Conservation (phyloP, 768 basidiomycete species). For the Rhodotorula paludigena region DNA sequence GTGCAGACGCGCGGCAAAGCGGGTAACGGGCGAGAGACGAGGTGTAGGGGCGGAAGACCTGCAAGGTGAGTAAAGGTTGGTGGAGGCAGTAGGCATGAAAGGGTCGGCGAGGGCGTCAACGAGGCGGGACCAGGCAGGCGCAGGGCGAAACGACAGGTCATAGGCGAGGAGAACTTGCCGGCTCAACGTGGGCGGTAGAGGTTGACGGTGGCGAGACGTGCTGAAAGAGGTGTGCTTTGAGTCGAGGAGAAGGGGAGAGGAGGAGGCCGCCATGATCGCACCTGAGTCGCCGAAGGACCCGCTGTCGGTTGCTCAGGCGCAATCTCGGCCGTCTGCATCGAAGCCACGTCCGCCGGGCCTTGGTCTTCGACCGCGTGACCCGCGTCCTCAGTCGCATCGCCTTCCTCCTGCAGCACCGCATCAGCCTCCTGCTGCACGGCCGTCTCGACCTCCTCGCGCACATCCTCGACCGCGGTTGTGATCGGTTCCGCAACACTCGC, state of each 20-base stretch:
- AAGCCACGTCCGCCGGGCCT: neutral
- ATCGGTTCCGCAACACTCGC: too few species aligned
- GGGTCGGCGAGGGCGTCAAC: neutral
- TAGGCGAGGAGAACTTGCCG: slow-evolving; percentile 19
- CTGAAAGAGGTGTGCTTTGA: neutral
- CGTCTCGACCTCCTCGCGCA: neutral
- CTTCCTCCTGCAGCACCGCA: neutral
- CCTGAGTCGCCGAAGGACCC: too few species aligned
- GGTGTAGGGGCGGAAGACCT: slow-evolving; percentile 28
- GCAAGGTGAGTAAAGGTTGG: neutral
- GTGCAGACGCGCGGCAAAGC: slow-evolving; percentile 3
- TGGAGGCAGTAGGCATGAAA: neutral
- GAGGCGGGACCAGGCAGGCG: neutral
- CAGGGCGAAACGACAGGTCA: neutral
- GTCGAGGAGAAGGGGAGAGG: neutral
- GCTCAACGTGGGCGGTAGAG: neutral
- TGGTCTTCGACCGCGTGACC: neutral
- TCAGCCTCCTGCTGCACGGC: neutral
- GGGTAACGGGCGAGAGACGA: slow-evolving; percentile 28
- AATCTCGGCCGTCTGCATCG: too few species aligned
- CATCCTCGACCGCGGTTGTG: neutral
- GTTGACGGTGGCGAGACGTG: neutral
- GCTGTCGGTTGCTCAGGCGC: too few species aligned
- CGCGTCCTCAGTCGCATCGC: neutral
- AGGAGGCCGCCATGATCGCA: neutral